Evolutionary conservation across 1,284 basidiomycete genomes (phyloP), one percentile per base, ranked within the genome.

Genomic region (Microbotryum lychnidis-dioicae): DNA sequence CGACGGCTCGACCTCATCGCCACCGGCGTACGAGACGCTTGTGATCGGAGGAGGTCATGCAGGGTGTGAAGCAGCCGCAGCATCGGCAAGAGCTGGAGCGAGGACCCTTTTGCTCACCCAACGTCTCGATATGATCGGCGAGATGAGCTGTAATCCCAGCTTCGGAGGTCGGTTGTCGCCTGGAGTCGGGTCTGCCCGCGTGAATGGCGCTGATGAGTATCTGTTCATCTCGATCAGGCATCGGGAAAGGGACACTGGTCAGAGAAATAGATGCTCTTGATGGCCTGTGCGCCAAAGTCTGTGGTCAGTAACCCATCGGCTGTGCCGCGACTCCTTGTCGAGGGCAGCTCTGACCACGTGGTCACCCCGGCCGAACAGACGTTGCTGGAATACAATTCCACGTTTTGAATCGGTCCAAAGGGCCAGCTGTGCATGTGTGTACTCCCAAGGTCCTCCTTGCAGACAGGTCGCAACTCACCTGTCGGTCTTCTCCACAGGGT

Each of bases 1-100:
- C 37, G 37, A 42, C 37, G 16, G 37, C 37, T 16, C 37, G 37
- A 42, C 37, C 12, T 18, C 14, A 42, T 18, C 37, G 12, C 37
- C 37, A 42, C 37, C 37, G 5, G 37, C 61, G 8, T 66, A 56
- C 50, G 56, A 61, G 47, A 66, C 64, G 4, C 54, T 89, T 68
- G 80, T 93, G 33, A 87, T 93, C 67, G 91, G 90, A n/a, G 91
- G 87, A 8, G 90, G 91, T 2, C 90, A 93, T 78, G 91, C 91
- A 33, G 90, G 90, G 1, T 89, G 87, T 69, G 91, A 94, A 75
- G 90, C 91, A 2, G 90, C 91, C 0, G 83, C 89, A 12, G 90
- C 85, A 4, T 82, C 90, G 12, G 89, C 91, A 3, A 79, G 91
- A 42, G 83, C 85, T 0, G 89, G 90, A 2, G 88, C 89, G 1